Evolutionary conservation across 345 rosid species (phyloP).

Genomic region (Rubroshorea leprosula): DNA sequence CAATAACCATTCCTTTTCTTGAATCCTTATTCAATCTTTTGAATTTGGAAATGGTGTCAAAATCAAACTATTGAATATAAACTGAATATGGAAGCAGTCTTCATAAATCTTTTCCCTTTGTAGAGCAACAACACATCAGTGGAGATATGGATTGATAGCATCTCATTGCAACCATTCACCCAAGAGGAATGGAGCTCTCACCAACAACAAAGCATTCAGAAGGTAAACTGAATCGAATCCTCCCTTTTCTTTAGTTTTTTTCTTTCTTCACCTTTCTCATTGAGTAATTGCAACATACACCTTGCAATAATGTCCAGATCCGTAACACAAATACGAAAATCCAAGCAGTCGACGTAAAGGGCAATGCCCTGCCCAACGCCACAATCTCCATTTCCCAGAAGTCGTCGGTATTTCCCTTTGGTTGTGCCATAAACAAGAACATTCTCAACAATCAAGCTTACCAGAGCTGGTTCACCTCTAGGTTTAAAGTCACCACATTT

Average conservation of each 20-base stretch:
- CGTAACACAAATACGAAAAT: conserved; percentile 42
- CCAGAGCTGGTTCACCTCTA: conserved; percentile 62
- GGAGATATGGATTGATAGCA: conserved; percentile 73
- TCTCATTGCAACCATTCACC: conserved; percentile 79
- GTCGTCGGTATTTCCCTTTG: conserved; percentile 48
- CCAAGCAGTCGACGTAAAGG: conserved; percentile 36
- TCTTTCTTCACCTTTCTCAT: background rate
- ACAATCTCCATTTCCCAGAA: conserved; percentile 41
- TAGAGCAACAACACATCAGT: conserved; percentile 48
- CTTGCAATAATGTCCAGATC: conserved; percentile 16
- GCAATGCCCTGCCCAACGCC: conserved; percentile 42
- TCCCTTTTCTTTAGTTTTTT: background rate
- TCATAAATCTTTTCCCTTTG: conserved; percentile 2
- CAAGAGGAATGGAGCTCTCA: conserved; percentile 69
- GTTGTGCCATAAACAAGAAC: conserved; percentile 51
- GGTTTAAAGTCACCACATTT: conserved; percentile 46
- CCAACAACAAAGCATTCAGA: conserved; percentile 38
- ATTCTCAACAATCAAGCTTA: conserved; percentile 46
- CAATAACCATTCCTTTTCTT: background rate
- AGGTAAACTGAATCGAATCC: conserved; percentile 31
- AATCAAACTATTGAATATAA: too few relatives aligned
- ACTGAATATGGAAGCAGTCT: too few relatives aligned
- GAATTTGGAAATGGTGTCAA: too few relatives aligned
- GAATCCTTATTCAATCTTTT: background rate
- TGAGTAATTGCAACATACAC: background rate